These are phyloP conservation scores for Saturnispora mendoncae DNA, from an alignment of 805 yeast species.

Conservation along the genomic window DNA sequence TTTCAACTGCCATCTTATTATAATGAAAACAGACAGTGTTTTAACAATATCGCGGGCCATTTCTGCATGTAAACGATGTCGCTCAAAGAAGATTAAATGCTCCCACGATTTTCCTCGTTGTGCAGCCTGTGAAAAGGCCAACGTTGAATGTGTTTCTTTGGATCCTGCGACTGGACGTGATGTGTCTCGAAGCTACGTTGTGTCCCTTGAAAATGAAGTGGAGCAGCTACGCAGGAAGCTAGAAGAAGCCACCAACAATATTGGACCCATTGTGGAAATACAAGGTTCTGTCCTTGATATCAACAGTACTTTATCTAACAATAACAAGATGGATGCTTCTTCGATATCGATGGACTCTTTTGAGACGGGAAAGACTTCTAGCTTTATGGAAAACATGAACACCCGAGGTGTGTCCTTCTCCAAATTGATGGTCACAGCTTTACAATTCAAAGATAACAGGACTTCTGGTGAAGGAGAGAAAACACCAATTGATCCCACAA, in stretches of 20 bases:
- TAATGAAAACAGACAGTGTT: slow-evolving; percentile 11
- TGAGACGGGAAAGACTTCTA: background rate
- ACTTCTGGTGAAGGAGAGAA: background rate
- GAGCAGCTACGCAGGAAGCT: slow-evolving; percentile 46
- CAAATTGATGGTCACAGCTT: slow-evolving; percentile 67
- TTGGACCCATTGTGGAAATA: background rate
- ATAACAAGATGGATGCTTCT: background rate
- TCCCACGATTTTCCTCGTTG: slow-evolving; percentile 64
- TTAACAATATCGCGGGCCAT: slow-evolving; percentile 52
- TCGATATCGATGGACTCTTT: background rate
- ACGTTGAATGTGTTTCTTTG: slow-evolving; percentile 68
- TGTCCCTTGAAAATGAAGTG: slow-evolving; percentile 60
- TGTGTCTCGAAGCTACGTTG: slow-evolving; percentile 71
- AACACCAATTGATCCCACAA: slow-evolving; percentile 10
- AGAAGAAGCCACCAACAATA: slow-evolving; percentile 10
- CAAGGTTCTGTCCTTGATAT: background rate
- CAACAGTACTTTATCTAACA: no score
- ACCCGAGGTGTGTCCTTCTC: slow-evolving; percentile 59
- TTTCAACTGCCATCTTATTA: no score
- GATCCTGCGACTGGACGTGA: slow-evolving; percentile 88
- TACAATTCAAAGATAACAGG: slow-evolving; percentile 37
- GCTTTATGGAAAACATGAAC: background rate
- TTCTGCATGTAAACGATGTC: slow-evolving; percentile 81
- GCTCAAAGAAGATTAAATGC: slow-evolving; percentile 57
- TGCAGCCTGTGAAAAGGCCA: slow-evolving; percentile 51